Conservation (phyloP, 352 stramenopile genomes). For the Globisporangium echinulatum region DNA sequence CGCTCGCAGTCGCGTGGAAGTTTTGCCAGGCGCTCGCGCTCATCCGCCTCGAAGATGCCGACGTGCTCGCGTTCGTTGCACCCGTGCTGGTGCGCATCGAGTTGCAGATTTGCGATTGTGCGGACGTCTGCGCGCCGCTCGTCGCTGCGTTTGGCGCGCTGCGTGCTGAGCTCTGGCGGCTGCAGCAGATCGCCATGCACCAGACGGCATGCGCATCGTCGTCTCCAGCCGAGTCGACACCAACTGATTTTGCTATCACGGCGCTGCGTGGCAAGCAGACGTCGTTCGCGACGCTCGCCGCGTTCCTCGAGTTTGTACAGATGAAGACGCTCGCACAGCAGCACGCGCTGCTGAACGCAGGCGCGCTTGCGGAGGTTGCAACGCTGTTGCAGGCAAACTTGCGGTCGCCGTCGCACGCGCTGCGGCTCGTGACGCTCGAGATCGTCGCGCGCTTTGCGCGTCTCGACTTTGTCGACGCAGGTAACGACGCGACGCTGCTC, state of each 20-base stretch:
- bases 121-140: background rate
- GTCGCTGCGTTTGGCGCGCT: constrained; percentile 20
- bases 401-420: constrained; percentile 52
- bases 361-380: constrained; percentile 27
- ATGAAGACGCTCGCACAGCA: constrained; percentile 49
- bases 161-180: constrained; percentile 61
- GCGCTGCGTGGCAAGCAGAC: constrained; percentile 31
- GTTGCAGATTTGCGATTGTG: constrained; percentile 9
- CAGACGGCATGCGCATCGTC: constrained; percentile 9
- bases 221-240: constrained; percentile 4
- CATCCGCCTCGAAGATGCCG: constrained; percentile 29
- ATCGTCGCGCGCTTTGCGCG: constrained; percentile 52
- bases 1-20: constrained; percentile 63
- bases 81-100: constrained; percentile 35
- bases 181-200: constrained; percentile 48
- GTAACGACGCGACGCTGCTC: constrained; percentile 25
- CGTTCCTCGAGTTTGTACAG: constrained; percentile 51
- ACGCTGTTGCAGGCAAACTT: constrained; percentile 46
- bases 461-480: constrained; percentile 40
- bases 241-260: constrained; percentile 20
- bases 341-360: constrained; percentile 31
- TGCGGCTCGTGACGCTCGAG: constrained; percentile 67
- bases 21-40: constrained; percentile 53
- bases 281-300: constrained; percentile 57
- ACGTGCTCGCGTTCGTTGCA: constrained; percentile 36